Percentiles rank a stretch among this genome's conserved stretches.
These are phyloP conservation scores for Starmerella etchellsii DNA, from an alignment of 805 yeast species.

Conservation along the genomic window DNA sequence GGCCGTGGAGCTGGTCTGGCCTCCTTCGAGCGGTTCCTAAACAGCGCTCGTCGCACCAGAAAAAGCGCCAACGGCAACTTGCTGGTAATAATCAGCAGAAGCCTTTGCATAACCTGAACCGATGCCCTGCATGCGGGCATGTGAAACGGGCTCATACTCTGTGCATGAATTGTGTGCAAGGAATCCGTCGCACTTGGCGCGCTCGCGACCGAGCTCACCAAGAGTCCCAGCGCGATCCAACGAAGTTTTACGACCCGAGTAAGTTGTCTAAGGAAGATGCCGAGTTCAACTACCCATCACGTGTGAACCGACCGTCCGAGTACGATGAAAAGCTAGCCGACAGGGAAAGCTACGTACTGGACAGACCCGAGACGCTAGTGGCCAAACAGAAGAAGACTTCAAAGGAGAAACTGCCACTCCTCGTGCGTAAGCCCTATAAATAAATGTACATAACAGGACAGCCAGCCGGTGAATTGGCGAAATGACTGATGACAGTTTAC, in stretches of 20 bases:
- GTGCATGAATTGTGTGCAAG: conserved; percentile 84
- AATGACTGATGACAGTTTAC: too few relatives aligned
- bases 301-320: conserved; percentile 23
- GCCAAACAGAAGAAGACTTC: conserved; percentile 8
- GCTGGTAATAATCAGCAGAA: conserved; percentile 73
- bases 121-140: conserved; percentile 94
- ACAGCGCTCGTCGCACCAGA: conserved; percentile 78
- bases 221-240: conserved; percentile 15
- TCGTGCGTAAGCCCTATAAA: conserved; percentile 10
- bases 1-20: conserved; percentile 17
- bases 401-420: conserved; percentile 14
- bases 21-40: conserved; percentile 75
- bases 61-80: conserved; percentile 69
- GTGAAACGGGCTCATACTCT: conserved; percentile 79
- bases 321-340: conserved; percentile 36
- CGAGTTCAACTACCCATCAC: conserved; percentile 23
- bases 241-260: conserved; percentile 21
- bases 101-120: conserved; percentile 59
- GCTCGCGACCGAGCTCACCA: conserved; percentile 17
- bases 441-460: conserved; percentile 2
- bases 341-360: conserved; percentile 43
- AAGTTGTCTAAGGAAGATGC: conserved; percentile 16
- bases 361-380: conserved; percentile 19
- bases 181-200: conserved; percentile 66
- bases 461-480: too few relatives aligned